phyloP scores from a whole-genome alignment of 345 rosid genomes.

The Psidium guajava region DNA sequence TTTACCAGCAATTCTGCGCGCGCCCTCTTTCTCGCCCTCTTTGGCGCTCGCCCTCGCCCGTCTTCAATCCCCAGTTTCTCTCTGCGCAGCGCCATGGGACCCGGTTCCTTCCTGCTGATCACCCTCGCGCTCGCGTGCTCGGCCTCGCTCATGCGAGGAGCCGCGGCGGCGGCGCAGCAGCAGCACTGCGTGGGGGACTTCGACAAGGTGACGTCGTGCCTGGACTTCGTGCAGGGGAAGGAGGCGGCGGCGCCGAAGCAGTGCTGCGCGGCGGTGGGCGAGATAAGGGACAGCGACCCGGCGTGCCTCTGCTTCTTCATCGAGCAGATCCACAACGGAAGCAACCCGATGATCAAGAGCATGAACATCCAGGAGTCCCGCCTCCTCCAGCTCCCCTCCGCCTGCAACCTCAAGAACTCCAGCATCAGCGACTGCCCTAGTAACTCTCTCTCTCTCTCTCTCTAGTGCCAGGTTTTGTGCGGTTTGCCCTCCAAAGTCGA shows the following conservation, averaged over 20 bases:
- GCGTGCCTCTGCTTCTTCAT: conserved; percentile 73
- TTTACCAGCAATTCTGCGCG: no score
- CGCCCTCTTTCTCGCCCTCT: no score
- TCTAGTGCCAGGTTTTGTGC: background rate
- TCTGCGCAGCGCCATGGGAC: background rate
- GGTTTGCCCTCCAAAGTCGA: background rate
- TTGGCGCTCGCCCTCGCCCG: no score
- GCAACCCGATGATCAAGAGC: conserved; percentile 38
- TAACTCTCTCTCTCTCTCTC: conserved; percentile 1
- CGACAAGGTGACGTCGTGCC: conserved; percentile 48
- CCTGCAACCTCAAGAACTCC: conserved; percentile 62
- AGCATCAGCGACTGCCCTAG: conserved; percentile 61
- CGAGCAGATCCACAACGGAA: conserved; percentile 48
- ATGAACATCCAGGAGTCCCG: conserved; percentile 55
- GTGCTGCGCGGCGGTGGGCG: conserved; percentile 54
- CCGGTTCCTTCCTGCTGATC: background rate
- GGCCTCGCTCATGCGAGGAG: background rate
- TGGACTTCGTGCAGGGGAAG: conserved; percentile 60
- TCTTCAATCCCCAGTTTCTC: background rate
- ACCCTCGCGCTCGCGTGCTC: background rate
- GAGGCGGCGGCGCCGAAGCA: conserved; percentile 32
- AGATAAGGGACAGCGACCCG: conserved; percentile 43
- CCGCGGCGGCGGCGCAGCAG: background rate
- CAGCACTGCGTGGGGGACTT: conserved; percentile 31
- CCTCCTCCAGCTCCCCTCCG: conserved; percentile 70